Percentiles rank a stretch among this genome's conserved stretches.
These are phyloP conservation scores for Ophiorrhiza pumila DNA, from an alignment of 257 asterid genomes.

Conservation along the genomic window DNA sequence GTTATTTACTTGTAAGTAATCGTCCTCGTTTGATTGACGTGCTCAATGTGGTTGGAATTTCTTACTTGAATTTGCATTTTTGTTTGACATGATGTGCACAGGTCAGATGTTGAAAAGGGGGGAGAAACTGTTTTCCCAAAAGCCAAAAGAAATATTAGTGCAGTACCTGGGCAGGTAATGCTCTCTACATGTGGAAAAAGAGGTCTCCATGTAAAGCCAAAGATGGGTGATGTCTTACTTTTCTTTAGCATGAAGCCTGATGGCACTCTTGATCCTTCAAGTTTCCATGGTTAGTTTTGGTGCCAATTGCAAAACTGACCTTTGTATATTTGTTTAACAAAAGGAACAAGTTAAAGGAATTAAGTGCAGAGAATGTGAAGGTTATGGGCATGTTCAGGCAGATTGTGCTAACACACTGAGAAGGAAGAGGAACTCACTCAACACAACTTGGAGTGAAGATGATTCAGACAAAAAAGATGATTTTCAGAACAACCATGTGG, in stretches of 20 bases:
- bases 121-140: conserved; percentile 98
- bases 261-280: conserved; percentile 78
- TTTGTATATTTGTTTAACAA: no score
- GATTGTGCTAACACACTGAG: no score
- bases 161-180: conserved; percentile 91
- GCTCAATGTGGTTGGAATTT: not conserved
- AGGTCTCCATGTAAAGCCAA: conserved; percentile 91
- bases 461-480: no score
- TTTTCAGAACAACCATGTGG: no score
- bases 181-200: conserved; percentile 91
- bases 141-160: conserved; percentile 76
- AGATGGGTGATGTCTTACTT: conserved; percentile 91
- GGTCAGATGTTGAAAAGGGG: conserved; percentile 99
- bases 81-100: conserved; percentile 24
- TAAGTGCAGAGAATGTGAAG: no score
- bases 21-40: conserved; percentile 14
- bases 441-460: no score
- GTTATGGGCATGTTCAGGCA: no score
- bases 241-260: conserved; percentile 99
- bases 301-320: no score
- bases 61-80: not conserved
- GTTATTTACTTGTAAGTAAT: conserved; percentile 92
- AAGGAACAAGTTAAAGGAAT: no score
- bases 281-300: conserved; percentile 87
- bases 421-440: no score